Conservation (phyloP, 441 rosid species). For the Bocquillonia castaneifolia region DNA sequence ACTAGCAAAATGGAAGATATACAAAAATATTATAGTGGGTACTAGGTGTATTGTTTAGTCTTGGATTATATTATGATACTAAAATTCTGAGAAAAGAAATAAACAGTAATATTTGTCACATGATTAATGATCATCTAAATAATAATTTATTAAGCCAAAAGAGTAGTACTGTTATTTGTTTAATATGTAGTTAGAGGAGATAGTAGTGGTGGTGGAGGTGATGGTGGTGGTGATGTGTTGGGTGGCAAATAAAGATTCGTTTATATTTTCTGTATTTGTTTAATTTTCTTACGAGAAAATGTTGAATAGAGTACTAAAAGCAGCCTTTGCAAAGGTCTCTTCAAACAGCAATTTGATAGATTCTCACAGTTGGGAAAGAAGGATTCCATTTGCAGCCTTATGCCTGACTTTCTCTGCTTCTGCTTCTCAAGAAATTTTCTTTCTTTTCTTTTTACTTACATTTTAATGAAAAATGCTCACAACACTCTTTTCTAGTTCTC, state of each 20-base stretch:
- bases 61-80: not conserved
- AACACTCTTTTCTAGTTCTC: not conserved
- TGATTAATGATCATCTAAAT: slow-evolving; percentile 7
- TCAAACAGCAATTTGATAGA: slow-evolving; percentile 34
- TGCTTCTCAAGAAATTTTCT: not conserved
- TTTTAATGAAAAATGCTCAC: not conserved
- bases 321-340: slow-evolving; percentile 32
- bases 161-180: not conserved
- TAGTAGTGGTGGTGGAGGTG: slow-evolving; percentile 8
- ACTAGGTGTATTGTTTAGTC: not conserved
- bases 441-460: not conserved
- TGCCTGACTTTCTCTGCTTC: slow-evolving; percentile 24
- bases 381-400: slow-evolving; percentile 51
- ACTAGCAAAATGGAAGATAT: not conserved
- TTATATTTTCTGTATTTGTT: not conserved
- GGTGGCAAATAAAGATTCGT: slow-evolving; percentile 32
- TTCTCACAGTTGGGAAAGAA: slow-evolving; percentile 26
- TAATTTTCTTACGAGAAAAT: slow-evolving; percentile 27
- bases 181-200: slow-evolving; percentile 2
- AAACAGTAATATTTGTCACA: not conserved
- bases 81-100: not conserved
- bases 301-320: slow-evolving; percentile 29
- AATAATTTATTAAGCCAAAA: slow-evolving; percentile 18
- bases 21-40: too few species aligned
- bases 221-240: not conserved